Conservation (phyloP, 1,284 basidiomycete species). For the Pascua sp. region DNA sequence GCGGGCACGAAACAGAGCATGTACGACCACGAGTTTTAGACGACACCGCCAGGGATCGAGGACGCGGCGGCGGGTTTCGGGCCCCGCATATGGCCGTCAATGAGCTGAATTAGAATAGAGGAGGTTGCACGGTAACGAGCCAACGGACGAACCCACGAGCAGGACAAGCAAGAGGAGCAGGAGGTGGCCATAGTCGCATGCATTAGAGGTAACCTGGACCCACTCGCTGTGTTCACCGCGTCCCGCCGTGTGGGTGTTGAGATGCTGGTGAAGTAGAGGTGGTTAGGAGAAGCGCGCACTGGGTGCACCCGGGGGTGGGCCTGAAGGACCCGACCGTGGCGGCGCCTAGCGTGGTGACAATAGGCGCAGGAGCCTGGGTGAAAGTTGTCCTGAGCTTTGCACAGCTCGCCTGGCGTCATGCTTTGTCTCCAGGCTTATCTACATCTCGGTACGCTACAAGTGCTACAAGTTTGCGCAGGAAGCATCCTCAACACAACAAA, state of each 20-base stretch:
- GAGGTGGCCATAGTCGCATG: not conserved
- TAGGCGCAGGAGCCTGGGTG: too few species aligned
- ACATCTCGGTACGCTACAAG: too few species aligned
- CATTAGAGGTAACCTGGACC: not conserved
- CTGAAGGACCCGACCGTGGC: too few species aligned
- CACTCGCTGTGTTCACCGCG: not conserved
- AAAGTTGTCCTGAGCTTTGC: too few species aligned
- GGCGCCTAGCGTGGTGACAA: too few species aligned
- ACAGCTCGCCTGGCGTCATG: too few species aligned
- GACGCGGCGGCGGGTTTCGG: too few species aligned
- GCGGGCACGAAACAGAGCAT: constrained; percentile 7
- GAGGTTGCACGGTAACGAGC: not conserved
- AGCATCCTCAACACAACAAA: too few species aligned
- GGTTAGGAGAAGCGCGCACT: not conserved
- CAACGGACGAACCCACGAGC: not conserved
- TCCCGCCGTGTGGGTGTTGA: not conserved
- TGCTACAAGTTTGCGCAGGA: too few species aligned
- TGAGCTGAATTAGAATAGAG: not conserved
- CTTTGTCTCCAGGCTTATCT: too few species aligned
- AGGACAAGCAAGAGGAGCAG: too few species aligned
- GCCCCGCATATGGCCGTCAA: too few species aligned
- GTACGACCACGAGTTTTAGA: constrained; percentile 17
- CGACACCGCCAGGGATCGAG: not conserved
- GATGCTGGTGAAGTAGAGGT: not conserved
- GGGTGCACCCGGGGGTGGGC: not conserved